Evolutionary conservation across 78 protist genomes (phyloP), one percentile per base, ranked within the genome.

Genomic region (Paratrimastix pyriformis): DNA sequence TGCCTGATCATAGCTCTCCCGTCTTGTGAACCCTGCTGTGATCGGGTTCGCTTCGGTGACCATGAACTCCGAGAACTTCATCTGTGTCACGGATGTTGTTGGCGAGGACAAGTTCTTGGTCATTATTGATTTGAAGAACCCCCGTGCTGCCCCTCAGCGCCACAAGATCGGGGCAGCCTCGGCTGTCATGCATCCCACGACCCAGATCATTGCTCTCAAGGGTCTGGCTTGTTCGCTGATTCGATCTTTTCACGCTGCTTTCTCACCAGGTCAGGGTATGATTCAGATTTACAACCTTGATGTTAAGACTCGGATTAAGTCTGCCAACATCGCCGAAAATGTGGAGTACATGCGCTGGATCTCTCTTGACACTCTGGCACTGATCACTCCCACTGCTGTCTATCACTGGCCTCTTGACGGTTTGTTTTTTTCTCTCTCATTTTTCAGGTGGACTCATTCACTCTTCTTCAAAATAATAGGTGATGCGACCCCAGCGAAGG

Each of bases 271-370:
- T 37, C 90, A 87, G 26, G 33, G 58, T n/a, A 26, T 30, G 24
- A 59, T 95, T 29, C 98, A 97, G 83, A 88, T 97, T 74, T 92
- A 93, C 81, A 81, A 91, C 82, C 65, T 96, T 68, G 97, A 96
- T 60, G 73, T 83, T 83, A 81, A 86, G 75, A 48, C 74, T 54
- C 86, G 88, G 78, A 40, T 94, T 84, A 90, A 93, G 82, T 68
- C 88, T 30, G 30, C n/a, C 60, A 72, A 30, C 50, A 76, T 91
- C 76, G 26, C 65, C 18, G 94, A 92, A 65, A 86, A 82, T 18
- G 89, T 96, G 1, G 89, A 82, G 30, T 94, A 80, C 83, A 94
- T 98, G 99, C 81, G 84, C 55, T 97, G 98, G 98, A 77, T 94
- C 74, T 48, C 78, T 42, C 72, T 65, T 24, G 72, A 46, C 40